phyloP scores from a whole-genome alignment of 108 stramenopile genomes.

The Poteriospumella lacustris region DNA sequence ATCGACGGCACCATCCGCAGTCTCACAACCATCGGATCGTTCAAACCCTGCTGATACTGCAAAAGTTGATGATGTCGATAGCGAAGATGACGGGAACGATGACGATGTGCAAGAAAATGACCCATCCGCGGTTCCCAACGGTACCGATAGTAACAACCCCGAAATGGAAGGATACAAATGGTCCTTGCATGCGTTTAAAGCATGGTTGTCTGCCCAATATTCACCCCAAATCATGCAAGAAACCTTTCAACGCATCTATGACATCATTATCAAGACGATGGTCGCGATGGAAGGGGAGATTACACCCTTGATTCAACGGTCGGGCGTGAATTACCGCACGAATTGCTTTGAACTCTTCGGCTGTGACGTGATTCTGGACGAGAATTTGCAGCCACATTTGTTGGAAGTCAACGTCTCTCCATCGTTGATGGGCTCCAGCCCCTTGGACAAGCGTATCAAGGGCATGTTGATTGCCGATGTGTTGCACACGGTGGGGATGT shows the following conservation, averaged over 20 bases:
- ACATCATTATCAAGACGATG: conserved; percentile 51
- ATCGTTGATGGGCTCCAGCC: conserved; percentile 22
- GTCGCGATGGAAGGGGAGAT: conserved; percentile 52
- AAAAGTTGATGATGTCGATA: conserved; percentile 21
- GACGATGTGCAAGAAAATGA: conserved; percentile 40
- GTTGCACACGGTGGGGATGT: conserved; percentile 20
- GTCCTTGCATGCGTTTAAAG: not conserved
- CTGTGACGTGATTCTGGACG: not conserved
- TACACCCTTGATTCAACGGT: conserved; percentile 32
- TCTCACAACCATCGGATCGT: not conserved
- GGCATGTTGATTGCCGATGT: conserved; percentile 40
- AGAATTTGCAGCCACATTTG: conserved; percentile 5
- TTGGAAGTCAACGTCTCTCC: conserved; percentile 36
- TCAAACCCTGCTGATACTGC: not conserved
- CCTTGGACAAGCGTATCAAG: conserved; percentile 42
- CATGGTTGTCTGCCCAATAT: not conserved
- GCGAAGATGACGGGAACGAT: conserved; percentile 24
- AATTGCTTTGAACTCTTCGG: conserved; percentile 15
- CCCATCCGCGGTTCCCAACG: conserved; percentile 35
- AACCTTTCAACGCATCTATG: conserved; percentile 15
- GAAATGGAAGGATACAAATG: conserved; percentile 27
- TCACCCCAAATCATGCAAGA: not conserved
- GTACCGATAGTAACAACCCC: conserved; percentile 23
- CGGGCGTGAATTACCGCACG: conserved; percentile 19
- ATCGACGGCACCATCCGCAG: too few species aligned